Conservation (phyloP, 2,329 filamentous ascomycete species). For the Aureobasidium sp. region DNA sequence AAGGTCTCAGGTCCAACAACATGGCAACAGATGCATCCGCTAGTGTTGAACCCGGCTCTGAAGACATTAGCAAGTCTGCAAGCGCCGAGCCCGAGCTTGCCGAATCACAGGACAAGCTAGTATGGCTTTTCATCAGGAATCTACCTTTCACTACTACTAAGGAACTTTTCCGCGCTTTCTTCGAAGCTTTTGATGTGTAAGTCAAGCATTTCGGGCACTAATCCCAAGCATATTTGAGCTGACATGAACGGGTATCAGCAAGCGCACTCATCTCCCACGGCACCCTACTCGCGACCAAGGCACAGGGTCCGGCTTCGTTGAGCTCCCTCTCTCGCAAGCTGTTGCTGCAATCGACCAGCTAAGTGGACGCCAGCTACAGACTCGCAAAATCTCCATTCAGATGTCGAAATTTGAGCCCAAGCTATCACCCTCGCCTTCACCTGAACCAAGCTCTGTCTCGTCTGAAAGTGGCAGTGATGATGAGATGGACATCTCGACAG, state of each 20-base stretch:
- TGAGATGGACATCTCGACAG: slow-evolving; percentile 16
- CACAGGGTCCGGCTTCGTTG: background rate
- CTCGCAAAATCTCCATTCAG: background rate
- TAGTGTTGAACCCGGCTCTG: background rate
- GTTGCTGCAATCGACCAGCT: slow-evolving; percentile 13
- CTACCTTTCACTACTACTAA: background rate
- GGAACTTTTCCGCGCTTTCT: background rate
- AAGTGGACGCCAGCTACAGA: background rate
- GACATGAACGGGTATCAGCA: background rate
- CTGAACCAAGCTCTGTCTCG: background rate
- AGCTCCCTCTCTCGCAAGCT: slow-evolving; percentile 10
- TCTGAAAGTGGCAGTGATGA: slow-evolving; percentile 9
- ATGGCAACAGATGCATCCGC: background rate
- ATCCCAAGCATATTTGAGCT: background rate
- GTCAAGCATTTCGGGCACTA: background rate
- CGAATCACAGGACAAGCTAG: background rate
- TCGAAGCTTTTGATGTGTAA: slow-evolving; percentile 7
- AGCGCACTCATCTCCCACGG: background rate
- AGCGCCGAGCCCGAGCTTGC: background rate
- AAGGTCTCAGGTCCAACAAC: background rate
- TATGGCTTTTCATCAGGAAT: slow-evolving; percentile 2
- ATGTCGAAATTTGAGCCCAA: slow-evolving; percentile 5
- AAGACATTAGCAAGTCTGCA: background rate
- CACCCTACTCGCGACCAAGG: background rate
- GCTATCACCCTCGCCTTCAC: background rate